phyloP scores from a whole-genome alignment of 2,329 filamentous ascomycete species.

The Aaosphaeria arxii region DNA sequence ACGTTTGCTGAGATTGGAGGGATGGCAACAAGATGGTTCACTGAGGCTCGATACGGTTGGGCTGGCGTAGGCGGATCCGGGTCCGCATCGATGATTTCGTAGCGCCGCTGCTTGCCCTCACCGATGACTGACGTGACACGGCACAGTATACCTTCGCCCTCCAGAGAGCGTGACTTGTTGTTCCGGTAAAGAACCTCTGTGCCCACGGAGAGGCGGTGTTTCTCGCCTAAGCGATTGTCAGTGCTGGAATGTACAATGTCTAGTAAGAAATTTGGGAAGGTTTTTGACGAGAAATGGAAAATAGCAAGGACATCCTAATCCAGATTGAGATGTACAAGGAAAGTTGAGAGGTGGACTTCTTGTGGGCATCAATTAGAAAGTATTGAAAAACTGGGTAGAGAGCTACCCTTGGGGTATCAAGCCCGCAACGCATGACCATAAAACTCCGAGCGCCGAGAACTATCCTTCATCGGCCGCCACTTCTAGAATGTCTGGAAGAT shows the following conservation, averaged over 20 bases:
- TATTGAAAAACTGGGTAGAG: not conserved
- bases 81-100: slow-evolving; percentile 52
- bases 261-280: not conserved
- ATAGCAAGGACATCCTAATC: not conserved
- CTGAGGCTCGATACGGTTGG: slow-evolving; percentile 43
- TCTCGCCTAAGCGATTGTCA: slow-evolving; percentile 11
- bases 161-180: slow-evolving; percentile 34
- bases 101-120: slow-evolving; percentile 52
- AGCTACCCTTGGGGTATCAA: slow-evolving; percentile 4
- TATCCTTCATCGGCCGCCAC: slow-evolving; percentile 2
- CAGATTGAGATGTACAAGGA: slow-evolving; percentile 1
- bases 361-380: no score
- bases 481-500: not conserved
- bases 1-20: slow-evolving; percentile 41
- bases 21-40: slow-evolving; percentile 46
- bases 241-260: slow-evolving; percentile 1
- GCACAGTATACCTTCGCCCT: slow-evolving; percentile 53
- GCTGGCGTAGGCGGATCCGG: slow-evolving; percentile 38
- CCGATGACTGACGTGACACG: slow-evolving; percentile 51
- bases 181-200: slow-evolving; percentile 53
- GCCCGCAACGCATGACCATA: not conserved
- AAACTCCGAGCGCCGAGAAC: not conserved
- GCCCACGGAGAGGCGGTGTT: slow-evolving; percentile 36
- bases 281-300: not conserved
- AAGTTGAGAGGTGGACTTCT: no score